Evolutionary conservation across 2,329 filamentous ascomycete species (phyloP), one percentile per base, ranked within the genome.

Genomic region (Verticillium nubilum): DNA sequence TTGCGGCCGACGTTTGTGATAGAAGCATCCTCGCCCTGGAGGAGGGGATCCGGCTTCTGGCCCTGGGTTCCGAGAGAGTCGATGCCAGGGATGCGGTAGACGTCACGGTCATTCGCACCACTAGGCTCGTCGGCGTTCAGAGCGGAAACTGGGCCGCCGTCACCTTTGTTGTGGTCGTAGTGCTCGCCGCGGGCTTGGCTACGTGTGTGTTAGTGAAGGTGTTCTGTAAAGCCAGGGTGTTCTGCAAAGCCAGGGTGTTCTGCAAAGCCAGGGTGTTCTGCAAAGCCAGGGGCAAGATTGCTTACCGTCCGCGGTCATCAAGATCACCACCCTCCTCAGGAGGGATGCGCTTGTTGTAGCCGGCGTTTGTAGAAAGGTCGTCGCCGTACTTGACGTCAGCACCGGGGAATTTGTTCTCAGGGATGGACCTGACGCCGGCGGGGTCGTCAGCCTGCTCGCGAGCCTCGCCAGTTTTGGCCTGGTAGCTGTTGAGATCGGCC

Each of bases 301-400:
- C 74, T 64, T 72, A 79, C 79, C 77, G 72, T 61, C 78, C 78
- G 17, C 70, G 74, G 37, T 75, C 73, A 58, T 81, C 78, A 0
- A 77, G 62, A 6, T 72, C 70, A 17, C 78, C 78, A 28, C 78
- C 78, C 66, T 80, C 78, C 60, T 74, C 72, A 2, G 73, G 73
- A 17, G 77, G 76, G 28, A 80, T 79, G 9, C 74, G 73, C 69
- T 74, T 77, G 69, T 79, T 74, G n/a, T 76, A 80, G 23, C 78
- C 66, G 19, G 67, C 68, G 63, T 77, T 81, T 52, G 79, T 79
- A 69, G 72, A 77, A 35, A 80, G 62, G 26, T 81, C 77, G 37
- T 75, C 68, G 56, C 73, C 77, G 37, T 76, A 72, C 52, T 63
- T 67, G 42, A 80, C 71, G 25, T 76, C 67, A 15, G 75, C 69